Conservation (phyloP, 1,284 basidiomycete species). For the Trichosporon faecale region DNA sequence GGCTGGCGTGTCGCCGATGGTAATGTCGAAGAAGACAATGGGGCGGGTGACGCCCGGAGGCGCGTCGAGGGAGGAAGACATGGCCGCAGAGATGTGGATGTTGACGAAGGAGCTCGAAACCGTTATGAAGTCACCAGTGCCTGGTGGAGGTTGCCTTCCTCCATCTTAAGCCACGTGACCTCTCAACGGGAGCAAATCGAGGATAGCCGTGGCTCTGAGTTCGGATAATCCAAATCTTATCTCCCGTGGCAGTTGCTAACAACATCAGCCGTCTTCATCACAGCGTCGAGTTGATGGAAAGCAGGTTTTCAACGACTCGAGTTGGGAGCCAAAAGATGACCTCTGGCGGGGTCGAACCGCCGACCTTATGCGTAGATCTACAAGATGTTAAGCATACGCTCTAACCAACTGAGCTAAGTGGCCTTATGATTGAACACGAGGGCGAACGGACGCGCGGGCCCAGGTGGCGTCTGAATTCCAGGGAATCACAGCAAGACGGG, state of each 20-base stretch:
- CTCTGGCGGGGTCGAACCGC: background rate
- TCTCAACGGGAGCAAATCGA: background rate
- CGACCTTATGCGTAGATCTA: background rate
- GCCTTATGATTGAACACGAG: background rate
- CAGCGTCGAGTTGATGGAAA: too few species aligned
- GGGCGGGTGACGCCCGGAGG: constrained; percentile 60
- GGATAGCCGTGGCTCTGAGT: background rate
- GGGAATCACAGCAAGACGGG: background rate
- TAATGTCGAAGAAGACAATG: constrained; percentile 93
- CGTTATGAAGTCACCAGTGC: background rate
- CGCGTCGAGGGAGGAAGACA: constrained; percentile 41
- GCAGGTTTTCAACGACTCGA: background rate
- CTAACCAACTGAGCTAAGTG: constrained; percentile 5
- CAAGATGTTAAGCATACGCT: background rate
- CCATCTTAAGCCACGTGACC: background rate
- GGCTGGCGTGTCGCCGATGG: constrained; percentile 90
- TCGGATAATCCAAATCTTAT: background rate
- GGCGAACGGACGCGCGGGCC: background rate
- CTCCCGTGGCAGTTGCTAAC: background rate
- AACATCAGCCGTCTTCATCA: background rate
- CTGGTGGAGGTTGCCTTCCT: background rate
- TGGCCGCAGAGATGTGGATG: constrained; percentile 6
- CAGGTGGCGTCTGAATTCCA: background rate
- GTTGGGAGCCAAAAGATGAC: background rate
- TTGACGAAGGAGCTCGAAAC: background rate